phyloP scores from a whole-genome alignment of 495 filamentous ascomycete species.

The Lasiosphaeria miniovina region DNA sequence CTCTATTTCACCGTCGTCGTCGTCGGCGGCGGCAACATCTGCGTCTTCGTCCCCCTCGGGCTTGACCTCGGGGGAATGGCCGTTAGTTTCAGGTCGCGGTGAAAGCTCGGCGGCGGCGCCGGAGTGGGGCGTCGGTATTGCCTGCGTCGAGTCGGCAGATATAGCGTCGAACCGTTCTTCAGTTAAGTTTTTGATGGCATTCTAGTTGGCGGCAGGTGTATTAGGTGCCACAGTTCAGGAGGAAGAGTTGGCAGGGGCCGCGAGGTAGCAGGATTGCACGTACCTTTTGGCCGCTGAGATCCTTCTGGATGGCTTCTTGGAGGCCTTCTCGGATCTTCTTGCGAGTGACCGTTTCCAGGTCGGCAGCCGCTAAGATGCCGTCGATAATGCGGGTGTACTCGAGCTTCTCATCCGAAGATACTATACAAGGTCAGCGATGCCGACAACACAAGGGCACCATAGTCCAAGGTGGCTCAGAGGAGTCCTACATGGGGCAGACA shows the following conservation, averaged over 20 bases:
- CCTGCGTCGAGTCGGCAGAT: constrained; percentile 44
- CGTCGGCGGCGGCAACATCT: constrained; percentile 25
- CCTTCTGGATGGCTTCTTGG: constrained; percentile 65
- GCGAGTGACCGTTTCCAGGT: constrained; percentile 86
- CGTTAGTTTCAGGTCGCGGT: constrained; percentile 31
- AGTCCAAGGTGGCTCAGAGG: neutral
- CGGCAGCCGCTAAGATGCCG: constrained; percentile 74
- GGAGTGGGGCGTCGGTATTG: constrained; percentile 34
- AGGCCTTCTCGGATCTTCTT: constrained; percentile 89
- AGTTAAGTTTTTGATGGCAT: constrained; percentile 77
- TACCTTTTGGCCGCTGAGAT: constrained; percentile 86
- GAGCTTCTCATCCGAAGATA: constrained; percentile 62
- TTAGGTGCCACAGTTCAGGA: constrained; percentile 4
- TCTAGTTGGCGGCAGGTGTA: constrained; percentile 44
- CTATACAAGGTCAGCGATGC: constrained; percentile 40
- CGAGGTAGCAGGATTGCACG: constrained; percentile 16
- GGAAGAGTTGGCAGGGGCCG: constrained; percentile 1
- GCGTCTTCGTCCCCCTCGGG: constrained; percentile 24
- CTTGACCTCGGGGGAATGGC: constrained; percentile 30
- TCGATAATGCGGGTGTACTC: constrained; percentile 86
- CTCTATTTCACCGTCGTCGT: constrained; percentile 46
- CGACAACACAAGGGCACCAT: neutral
- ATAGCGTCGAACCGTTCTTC: constrained; percentile 86
- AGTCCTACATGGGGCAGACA: constrained; percentile 31
- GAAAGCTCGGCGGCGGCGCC: constrained; percentile 25